Conservation (phyloP, 345 rosid species). For the Excoecaria agallocha region DNA sequence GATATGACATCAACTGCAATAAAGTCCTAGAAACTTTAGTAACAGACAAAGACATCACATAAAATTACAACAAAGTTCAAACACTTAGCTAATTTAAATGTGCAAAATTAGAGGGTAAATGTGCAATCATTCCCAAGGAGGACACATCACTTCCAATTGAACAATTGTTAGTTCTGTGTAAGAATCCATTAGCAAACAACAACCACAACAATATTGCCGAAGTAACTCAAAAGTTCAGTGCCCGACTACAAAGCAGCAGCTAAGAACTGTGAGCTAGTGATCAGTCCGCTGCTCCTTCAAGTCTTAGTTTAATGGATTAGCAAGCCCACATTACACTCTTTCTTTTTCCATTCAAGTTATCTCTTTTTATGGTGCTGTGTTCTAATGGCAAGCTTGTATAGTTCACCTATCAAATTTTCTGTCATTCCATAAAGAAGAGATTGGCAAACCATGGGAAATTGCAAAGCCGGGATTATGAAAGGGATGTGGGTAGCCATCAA, state of each 20-base stretch:
- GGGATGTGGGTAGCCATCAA: too few species aligned
- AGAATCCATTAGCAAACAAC: not conserved
- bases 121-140: not conserved
- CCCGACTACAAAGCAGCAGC: not conserved
- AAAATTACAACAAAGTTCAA: not conserved
- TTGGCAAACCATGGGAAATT: too few species aligned
- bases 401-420: too few species aligned
- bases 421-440: too few species aligned
- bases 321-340: not conserved
- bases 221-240: not conserved
- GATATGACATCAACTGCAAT: slow-evolving; percentile 88
- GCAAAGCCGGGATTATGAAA: too few species aligned
- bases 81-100: not conserved
- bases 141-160: not conserved
- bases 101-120: not conserved
- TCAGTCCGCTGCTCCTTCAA: not conserved
- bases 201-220: not conserved
- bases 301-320: not conserved
- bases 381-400: too few species aligned
- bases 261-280: not conserved
- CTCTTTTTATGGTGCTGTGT: too few species aligned
- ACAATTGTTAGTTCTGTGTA: not conserved
- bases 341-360: not conserved
- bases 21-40: slow-evolving; percentile 16
- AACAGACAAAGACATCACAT: not conserved